Percentiles rank a stretch among this genome's conserved stretches.
Evolutionary conservation across 2,329 filamentous ascomycete species (phyloP).

Genomic region (Nothomitra cinnamomea): DNA sequence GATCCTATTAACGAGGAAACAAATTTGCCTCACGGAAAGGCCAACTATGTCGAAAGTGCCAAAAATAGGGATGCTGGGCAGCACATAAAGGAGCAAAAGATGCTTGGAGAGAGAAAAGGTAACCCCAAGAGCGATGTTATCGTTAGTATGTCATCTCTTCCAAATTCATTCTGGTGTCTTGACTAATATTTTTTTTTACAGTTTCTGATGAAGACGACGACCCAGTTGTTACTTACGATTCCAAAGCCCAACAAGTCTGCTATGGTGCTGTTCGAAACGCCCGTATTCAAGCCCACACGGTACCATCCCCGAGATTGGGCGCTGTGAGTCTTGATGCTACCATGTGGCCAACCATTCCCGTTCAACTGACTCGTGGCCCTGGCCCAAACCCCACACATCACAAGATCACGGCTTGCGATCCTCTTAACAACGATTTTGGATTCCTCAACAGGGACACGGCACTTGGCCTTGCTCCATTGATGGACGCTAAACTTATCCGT

Average conservation of each 20-base stretch:
- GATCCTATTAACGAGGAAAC: constrained; percentile 21
- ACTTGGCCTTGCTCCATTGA: constrained; percentile 48
- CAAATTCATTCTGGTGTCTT: neutral
- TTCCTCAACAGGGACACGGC: constrained; percentile 53
- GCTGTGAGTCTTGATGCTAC: constrained; percentile 36
- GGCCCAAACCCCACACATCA: constrained; percentile 29
- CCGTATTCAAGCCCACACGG: constrained; percentile 45
- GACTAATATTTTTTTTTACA: constrained; percentile 17
- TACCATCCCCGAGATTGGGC: constrained; percentile 52
- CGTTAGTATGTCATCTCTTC: constrained; percentile 22
- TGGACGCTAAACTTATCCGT: constrained; percentile 55
- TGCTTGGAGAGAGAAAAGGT: constrained; percentile 24
- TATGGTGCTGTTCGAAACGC: constrained; percentile 60
- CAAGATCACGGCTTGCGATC: constrained; percentile 57
- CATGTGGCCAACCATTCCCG: constrained; percentile 59
- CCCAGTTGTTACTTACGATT: constrained; percentile 38
- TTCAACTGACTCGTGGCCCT: constrained; percentile 44
- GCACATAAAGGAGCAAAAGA: constrained; percentile 44
- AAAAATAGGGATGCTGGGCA: constrained; percentile 42
- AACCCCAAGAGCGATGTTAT: constrained; percentile 33
- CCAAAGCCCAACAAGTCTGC: constrained; percentile 56
- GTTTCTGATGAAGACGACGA: constrained; percentile 37
- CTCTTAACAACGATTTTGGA: constrained; percentile 55
- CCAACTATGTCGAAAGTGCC: constrained; percentile 29
- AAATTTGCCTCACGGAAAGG: constrained; percentile 26